A percentile compares a stretch with the other conserved stretches of the same genome.
Evolutionary conservation across 306 rosid species (phyloP).

Genomic region (Inga laurina): DNA sequence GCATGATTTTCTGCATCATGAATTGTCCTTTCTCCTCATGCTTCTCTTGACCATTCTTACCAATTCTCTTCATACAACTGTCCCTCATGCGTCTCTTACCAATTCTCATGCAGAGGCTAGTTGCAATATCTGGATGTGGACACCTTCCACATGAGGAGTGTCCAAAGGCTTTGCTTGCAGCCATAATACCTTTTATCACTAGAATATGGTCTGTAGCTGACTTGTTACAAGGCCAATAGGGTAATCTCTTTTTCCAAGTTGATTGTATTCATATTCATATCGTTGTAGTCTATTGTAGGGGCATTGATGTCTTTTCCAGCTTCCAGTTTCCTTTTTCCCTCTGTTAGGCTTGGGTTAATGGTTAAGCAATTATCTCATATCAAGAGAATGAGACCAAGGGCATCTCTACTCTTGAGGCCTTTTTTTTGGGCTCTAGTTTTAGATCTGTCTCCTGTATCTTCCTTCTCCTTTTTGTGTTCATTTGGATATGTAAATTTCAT

Average conservation of each 20-base stretch:
- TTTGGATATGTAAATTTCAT: not conserved
- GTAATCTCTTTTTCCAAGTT: slow-evolving; percentile 19
- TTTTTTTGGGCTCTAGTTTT: slow-evolving; percentile 57
- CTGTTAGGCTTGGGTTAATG: slow-evolving; percentile 1
- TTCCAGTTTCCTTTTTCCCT: not conserved
- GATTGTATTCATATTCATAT: slow-evolving; percentile 27
- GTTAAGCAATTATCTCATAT: slow-evolving; percentile 26
- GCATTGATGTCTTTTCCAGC: not conserved
- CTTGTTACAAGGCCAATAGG: slow-evolving; percentile 39
- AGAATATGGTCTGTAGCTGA: slow-evolving; percentile 53
- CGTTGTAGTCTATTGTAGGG: slow-evolving; percentile 35
- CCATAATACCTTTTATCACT: slow-evolving; percentile 74
- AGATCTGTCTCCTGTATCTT: slow-evolving; percentile 50
- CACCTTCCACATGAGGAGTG: slow-evolving; percentile 99
- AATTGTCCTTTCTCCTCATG: not conserved
- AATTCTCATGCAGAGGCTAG: slow-evolving; percentile 69
- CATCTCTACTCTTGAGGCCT: slow-evolving; percentile 48
- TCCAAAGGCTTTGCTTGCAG: slow-evolving; percentile 90
- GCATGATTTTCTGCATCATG: not conserved
- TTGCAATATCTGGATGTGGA: slow-evolving; percentile 87
- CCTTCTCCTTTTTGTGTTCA: not conserved
- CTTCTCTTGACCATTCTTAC: slow-evolving; percentile 15
- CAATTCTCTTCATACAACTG: not conserved
- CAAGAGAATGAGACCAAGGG: slow-evolving; percentile 47
- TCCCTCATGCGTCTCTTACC: slow-evolving; percentile 13